phyloP scores from a whole-genome alignment of 352 stramenopile genomes.

The Phytopythium mirpurense region DNA sequence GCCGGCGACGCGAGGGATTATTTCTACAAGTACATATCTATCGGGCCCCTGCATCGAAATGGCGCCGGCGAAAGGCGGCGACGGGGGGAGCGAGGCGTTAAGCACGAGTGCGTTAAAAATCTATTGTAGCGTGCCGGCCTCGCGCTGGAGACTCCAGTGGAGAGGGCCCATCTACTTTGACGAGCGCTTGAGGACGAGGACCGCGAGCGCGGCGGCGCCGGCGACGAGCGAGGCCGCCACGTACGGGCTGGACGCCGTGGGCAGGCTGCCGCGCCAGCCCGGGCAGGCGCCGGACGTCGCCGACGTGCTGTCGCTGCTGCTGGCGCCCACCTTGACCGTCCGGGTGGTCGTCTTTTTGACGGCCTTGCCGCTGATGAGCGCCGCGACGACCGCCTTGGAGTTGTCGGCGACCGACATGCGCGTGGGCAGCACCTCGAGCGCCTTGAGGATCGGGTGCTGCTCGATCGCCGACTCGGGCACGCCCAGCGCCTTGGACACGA shows the following conservation, averaged over 20 bases:
- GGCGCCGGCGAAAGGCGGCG: neutral
- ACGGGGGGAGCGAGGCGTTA: too few species aligned
- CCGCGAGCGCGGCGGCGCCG: constrained; percentile 22
- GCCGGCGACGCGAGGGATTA: neutral
- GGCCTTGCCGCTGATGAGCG: constrained; percentile 45
- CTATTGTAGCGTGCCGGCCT: neutral
- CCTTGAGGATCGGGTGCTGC: constrained; percentile 75
- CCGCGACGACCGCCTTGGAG: constrained; percentile 44
- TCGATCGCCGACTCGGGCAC: constrained; percentile 51
- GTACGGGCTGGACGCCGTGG: constrained; percentile 19
- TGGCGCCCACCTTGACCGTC: constrained; percentile 5
- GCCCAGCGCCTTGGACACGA: constrained; percentile 87
- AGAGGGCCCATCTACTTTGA: constrained; percentile 12
- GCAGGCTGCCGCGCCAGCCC: constrained; percentile 12
- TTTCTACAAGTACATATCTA: constrained; percentile 2
- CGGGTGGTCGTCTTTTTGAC: constrained; percentile 8
- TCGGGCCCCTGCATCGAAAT: neutral
- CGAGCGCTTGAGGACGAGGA: constrained; percentile 44
- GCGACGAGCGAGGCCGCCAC: constrained; percentile 29
- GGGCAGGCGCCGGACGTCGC: too few species aligned
- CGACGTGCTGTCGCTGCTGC: neutral
- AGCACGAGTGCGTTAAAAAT: constrained; percentile 3
- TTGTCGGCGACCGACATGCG: constrained; percentile 61
- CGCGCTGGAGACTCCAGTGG: too few species aligned
- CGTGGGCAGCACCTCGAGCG: constrained; percentile 65